phyloP scores from a whole-genome alignment of 116 monocot species.

The Posidonia oceanica region DNA sequence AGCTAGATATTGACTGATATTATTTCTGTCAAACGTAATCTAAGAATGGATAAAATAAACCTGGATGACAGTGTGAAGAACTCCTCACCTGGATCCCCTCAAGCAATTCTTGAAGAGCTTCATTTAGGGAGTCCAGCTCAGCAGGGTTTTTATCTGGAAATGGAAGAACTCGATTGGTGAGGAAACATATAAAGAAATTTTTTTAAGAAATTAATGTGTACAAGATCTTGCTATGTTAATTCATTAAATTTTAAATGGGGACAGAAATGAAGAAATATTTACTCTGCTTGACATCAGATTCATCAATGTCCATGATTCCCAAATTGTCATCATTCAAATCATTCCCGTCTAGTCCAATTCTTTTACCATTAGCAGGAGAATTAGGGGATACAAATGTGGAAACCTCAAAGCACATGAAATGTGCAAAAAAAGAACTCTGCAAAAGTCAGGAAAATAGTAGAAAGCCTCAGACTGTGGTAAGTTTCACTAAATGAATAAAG shows the following conservation, averaged over 20 bases:
- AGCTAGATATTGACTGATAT: not conserved
- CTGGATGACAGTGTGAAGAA: not conserved
- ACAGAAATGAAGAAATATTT: conserved; percentile 10
- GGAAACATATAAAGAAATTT: not conserved
- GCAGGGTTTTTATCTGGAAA: conserved; percentile 38
- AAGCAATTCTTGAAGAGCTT: conserved; percentile 92
- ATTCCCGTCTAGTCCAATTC: conserved; percentile 19
- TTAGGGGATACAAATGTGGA: conserved; percentile 56
- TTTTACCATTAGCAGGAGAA: conserved; percentile 25
- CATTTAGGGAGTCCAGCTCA: conserved; percentile 80
- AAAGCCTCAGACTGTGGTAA: not conserved
- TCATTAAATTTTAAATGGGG: not conserved
- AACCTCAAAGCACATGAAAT: conserved; percentile 99
- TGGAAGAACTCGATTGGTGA: not conserved
- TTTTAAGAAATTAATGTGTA: not conserved
- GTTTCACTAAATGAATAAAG: not conserved
- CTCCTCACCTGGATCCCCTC: conserved; percentile 84
- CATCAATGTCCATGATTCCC: conserved; percentile 67
- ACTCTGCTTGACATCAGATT: conserved; percentile 61
- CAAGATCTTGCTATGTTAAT: not conserved
- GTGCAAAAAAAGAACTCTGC: conserved; percentile 98
- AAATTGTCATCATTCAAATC: conserved; percentile 46
- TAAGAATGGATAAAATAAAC: not conserved
- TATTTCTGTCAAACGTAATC: not conserved
- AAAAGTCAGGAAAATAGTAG: not conserved